A percentile compares a stretch with the other conserved stretches of the same genome.
phyloP scores from a whole-genome alignment of 75 land plant genomes.

The Pseudotsuga menziesii region DNA sequence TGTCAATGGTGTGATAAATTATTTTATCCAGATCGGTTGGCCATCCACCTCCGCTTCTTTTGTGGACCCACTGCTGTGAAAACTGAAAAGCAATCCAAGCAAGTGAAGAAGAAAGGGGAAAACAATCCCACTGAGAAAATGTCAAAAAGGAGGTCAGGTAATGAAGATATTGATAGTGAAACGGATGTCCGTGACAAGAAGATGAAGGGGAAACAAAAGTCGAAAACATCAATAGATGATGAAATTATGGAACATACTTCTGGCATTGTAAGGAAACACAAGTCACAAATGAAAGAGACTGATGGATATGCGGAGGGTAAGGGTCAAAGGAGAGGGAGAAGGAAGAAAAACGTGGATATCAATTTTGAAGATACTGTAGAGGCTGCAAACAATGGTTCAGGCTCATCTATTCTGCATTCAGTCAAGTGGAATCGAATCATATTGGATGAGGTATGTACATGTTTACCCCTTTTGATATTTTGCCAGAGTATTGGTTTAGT shows the following conservation, averaged over 20 bases:
- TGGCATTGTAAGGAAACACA: slow-evolving; percentile 1
- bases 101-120: slow-evolving; percentile 30
- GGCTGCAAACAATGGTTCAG: slow-evolving; percentile 2
- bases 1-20: slow-evolving; percentile 62
- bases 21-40: slow-evolving; percentile 36
- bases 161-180: slow-evolving; percentile 2
- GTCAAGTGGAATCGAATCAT: slow-evolving; percentile 82
- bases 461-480: not conserved
- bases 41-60: slow-evolving; percentile 47
- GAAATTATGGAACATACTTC: too few relatives aligned
- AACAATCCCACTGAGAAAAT: not conserved
- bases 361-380: slow-evolving; percentile 10
- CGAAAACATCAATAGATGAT: not conserved
- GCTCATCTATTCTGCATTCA: slow-evolving; percentile 61
- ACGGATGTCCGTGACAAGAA: not conserved
- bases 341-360: not conserved
- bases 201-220: not conserved
- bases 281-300: not conserved
- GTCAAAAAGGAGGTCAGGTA: not conserved
- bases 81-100: slow-evolving; percentile 74
- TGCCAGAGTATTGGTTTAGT: not conserved
- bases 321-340: slow-evolving; percentile 1
- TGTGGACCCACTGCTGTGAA: slow-evolving; percentile 80
- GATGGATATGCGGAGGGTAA: not conserved
- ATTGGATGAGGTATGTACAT: slow-evolving; percentile 70